Base-by-base conservation (phyloP, 805 yeast species). In the Starmerella sp. region DNA sequence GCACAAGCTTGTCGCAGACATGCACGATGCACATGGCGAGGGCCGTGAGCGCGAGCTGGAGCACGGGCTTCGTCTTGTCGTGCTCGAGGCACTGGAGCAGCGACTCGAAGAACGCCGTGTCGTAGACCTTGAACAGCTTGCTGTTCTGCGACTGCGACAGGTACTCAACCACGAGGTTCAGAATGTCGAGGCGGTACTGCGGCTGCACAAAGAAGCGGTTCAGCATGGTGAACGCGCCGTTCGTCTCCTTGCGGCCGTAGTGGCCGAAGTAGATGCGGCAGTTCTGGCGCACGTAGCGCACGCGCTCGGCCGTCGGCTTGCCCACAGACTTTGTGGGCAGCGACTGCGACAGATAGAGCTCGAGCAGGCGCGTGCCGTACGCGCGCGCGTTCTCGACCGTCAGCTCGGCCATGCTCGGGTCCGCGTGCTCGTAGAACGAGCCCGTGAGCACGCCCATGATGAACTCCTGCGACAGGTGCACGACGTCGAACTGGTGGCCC, bases 11-110 rank as follows among this genome's bases (percentile, higher is more conserved):
- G n/a, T 65, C 63, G 55, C 75, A 70, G 0, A 76, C 62, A 55
- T 75, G 76, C 0, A 83, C 83, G n/a, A 75, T 54, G 7, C 68
- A 51, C 75, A 74, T 75, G 6, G 71, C 68, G 43, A 74, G 57
- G 1, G 74, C 67, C 1, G 75, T 64, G 9, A 71, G 52, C 1
- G 68, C 70, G n/a, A 70, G 63, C 29, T 67, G 67, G 22, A 80
- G 62, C 1, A 73, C 67, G 2, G 71, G 64, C 14, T 73, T 72
- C 42, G 75, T 69, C 15, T 63, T 62, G 60, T 80, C 84, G 37
- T 67, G 66, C 46, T 73, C 66, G 4, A 63, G 50, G 37, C 62
- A 58, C 13, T 32, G 30, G 35, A 61, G 43, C n/a, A 63, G 56
- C 22, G 62, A 58, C 31, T 61, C 60, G 38, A 62, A 55, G 28